These are phyloP conservation scores for Cyberlindnera petersonii DNA, from an alignment of 805 yeast species.

Conservation along the genomic window DNA sequence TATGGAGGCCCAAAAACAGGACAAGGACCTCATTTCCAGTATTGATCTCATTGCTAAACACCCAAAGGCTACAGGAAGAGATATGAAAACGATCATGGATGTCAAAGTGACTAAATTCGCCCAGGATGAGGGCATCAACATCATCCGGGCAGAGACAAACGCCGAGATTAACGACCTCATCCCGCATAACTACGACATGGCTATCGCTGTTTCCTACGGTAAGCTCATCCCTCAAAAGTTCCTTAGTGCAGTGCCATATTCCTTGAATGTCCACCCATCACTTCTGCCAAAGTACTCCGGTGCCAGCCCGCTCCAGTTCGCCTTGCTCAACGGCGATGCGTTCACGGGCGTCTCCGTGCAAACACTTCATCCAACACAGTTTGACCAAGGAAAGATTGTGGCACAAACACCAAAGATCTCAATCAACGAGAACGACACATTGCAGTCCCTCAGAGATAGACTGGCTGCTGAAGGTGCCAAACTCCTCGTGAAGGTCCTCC, in stretches of 20 bases:
- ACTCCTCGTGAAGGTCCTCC: slow-evolving; percentile 45
- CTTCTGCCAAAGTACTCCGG: slow-evolving; percentile 80
- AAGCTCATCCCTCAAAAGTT: slow-evolving; percentile 65
- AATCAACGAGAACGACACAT: slow-evolving; percentile 42
- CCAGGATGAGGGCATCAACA: slow-evolving; percentile 28
- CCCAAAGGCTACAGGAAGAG: slow-evolving; percentile 64
- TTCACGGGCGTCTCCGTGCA: slow-evolving; percentile 85
- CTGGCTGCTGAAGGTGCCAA: slow-evolving; percentile 63
- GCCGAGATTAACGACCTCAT: slow-evolving; percentile 34
- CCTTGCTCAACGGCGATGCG: slow-evolving; percentile 59
- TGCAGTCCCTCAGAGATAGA: slow-evolving; percentile 40
- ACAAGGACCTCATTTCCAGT: slow-evolving; percentile 24
- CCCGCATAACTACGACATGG: slow-evolving; percentile 46
- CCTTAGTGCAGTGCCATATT: slow-evolving; percentile 45
- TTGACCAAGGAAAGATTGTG: slow-evolving; percentile 75
- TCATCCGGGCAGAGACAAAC: slow-evolving; percentile 50
- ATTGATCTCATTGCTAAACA: slow-evolving; percentile 62
- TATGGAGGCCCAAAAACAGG: slow-evolving; percentile 23
- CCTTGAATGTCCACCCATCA: slow-evolving; percentile 92
- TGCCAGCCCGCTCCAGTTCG: slow-evolving; percentile 83
- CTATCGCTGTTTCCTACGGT: slow-evolving; percentile 93
- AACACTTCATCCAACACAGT: slow-evolving; percentile 81
- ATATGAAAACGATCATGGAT: slow-evolving; percentile 41
- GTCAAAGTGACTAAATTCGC: slow-evolving; percentile 52
- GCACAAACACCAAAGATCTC: slow-evolving; percentile 47